phyloP scores from a whole-genome alignment of 2,329 filamentous ascomycete genomes.

The Myriosclerotinia curreyana region DNA sequence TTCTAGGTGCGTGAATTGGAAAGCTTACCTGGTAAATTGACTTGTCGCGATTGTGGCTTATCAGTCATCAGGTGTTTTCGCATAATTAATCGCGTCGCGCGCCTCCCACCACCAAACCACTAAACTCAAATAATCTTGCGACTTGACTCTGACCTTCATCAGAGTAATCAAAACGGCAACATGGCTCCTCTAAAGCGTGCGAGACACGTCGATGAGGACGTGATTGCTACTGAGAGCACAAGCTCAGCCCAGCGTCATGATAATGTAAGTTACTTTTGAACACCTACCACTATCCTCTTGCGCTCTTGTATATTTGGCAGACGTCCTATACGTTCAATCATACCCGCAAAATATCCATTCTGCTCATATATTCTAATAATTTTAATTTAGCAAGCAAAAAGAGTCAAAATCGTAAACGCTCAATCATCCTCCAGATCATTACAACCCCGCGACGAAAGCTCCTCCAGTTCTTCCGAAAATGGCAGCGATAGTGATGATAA shows the following conservation, averaged over 20 bases:
- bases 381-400: slow-evolving; percentile 42
- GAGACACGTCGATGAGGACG: slow-evolving; percentile 38
- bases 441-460: slow-evolving; percentile 25
- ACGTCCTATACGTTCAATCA: not conserved
- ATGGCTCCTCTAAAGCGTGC: slow-evolving; percentile 47
- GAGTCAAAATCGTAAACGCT: slow-evolving; percentile 40
- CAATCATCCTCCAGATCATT: slow-evolving; percentile 26
- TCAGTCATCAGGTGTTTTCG: slow-evolving; percentile 9
- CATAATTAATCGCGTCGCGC: not conserved
- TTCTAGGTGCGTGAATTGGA: not conserved
- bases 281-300: not conserved
- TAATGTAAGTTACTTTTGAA: slow-evolving; percentile 18
- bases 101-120: not conserved
- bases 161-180: not conserved
- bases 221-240: slow-evolving; percentile 36
- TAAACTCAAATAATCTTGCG: not conserved
- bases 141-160: not conserved
- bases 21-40: not conserved
- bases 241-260: slow-evolving; percentile 33
- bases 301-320: not conserved
- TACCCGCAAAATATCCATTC: not conserved
- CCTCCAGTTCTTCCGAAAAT: slow-evolving; percentile 32
- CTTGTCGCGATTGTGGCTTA: not conserved
- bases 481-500: slow-evolving; percentile 38
- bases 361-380: slow-evolving; percentile 17